phyloP scores from a whole-genome alignment of 2,329 filamentous ascomycete genomes.

The Lasiodiplodia sp. region DNA sequence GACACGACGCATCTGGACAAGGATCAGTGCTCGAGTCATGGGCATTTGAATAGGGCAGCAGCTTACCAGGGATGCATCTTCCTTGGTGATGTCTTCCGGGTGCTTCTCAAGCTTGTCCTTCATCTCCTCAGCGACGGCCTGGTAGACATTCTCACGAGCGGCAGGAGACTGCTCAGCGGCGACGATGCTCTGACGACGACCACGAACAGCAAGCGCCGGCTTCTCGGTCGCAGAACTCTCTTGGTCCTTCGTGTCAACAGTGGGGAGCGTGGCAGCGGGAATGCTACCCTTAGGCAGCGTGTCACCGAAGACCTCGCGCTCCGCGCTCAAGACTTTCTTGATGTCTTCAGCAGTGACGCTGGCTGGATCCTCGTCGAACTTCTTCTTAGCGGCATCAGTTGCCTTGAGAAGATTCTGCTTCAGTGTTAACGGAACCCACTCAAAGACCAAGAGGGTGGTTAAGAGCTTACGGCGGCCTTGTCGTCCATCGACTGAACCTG shows the following conservation, averaged over 20 bases:
- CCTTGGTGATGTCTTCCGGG: constrained; percentile 42
- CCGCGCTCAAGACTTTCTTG: constrained; percentile 36
- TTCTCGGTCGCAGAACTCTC: not conserved
- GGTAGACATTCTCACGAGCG: constrained; percentile 43
- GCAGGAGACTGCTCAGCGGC: constrained; percentile 39
- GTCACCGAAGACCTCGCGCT: constrained; percentile 23
- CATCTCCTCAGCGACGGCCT: constrained; percentile 37
- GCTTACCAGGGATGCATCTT: constrained; percentile 37
- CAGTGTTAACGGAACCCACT: not conserved
- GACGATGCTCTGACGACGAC: constrained; percentile 29
- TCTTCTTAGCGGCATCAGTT: constrained; percentile 29
- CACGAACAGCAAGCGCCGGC: not conserved
- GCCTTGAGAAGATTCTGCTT: constrained; percentile 12
- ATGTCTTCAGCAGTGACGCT: constrained; percentile 43
- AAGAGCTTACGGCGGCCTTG: constrained; percentile 29
- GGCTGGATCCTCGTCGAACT: constrained; percentile 38
- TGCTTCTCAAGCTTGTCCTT: constrained; percentile 44
- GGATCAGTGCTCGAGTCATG: not conserved
- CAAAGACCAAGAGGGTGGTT: too few relatives aligned
- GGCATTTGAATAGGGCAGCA: not conserved
- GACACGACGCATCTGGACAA: constrained; percentile 36
- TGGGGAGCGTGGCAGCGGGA: constrained; percentile 26
- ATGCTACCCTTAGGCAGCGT: constrained; percentile 25
- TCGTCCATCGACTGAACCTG: constrained; percentile 23
- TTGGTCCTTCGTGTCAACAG: constrained; percentile 38